Percentiles rank a stretch among this genome's conserved stretches.
Evolutionary conservation across 495 filamentous ascomycete species (phyloP).

Genomic region (Baudoinia panamericana): DNA sequence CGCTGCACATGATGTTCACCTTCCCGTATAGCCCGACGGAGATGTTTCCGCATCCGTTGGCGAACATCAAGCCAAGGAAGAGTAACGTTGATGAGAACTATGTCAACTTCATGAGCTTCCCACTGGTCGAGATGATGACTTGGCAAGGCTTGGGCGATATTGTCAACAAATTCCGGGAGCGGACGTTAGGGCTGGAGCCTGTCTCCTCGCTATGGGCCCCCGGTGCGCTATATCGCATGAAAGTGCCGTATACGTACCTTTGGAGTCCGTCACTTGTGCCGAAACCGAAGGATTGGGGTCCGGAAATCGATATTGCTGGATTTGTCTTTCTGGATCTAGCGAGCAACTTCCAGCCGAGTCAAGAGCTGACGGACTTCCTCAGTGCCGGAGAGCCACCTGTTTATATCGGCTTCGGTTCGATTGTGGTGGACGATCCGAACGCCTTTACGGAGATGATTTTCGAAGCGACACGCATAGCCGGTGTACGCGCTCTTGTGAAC

Average conservation of each 20-base stretch:
- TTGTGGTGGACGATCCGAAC: conserved; percentile 32
- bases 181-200: conserved; percentile 27
- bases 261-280: conserved; percentile 30
- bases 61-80: conserved; percentile 27
- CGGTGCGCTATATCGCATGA: conserved; percentile 28
- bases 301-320: conserved; percentile 30
- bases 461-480: conserved; percentile 25
- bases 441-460: conserved; percentile 30
- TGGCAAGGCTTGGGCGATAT: conserved; percentile 29
- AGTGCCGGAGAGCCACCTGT: conserved; percentile 27
- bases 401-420: conserved; percentile 31
- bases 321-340: conserved; percentile 32
- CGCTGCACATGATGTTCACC: conserved; percentile 33
- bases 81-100: conserved; percentile 35
- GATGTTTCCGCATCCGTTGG: conserved; percentile 31
- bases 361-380: conserved; percentile 28
- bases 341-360: conserved; percentile 25
- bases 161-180: conserved; percentile 28
- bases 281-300: conserved; percentile 31
- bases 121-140: conserved; percentile 41
- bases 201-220: conserved; percentile 30
- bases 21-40: conserved; percentile 30
- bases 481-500: conserved; percentile 28
- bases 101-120: conserved; percentile 62
- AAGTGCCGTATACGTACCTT: conserved; percentile 30